Base-by-base conservation (phyloP, 2,329 filamentous ascomycete genomes). In the Cladophialophora yegresii region DNA sequence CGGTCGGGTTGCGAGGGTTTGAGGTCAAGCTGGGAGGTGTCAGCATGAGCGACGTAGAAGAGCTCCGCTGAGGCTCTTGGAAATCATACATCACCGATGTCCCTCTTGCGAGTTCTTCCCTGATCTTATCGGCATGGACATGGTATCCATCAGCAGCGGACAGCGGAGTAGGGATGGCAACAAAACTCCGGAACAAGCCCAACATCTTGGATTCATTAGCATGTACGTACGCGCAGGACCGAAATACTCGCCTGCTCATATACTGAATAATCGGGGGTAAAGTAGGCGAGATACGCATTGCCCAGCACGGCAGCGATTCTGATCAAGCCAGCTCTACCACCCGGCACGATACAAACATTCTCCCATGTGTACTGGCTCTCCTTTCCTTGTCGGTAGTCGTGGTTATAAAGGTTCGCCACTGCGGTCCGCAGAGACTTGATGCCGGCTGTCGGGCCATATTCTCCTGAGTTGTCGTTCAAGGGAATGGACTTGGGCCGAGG, bases 1-100 rank as follows among this genome's bases (percentile, higher is more conserved):
- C 93, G 1, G 93, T 97, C 0, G 93, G 93, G 78, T 98, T 98
- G 69, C 93, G 88, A 9, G 93, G 93, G 80, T 98, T 98, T 1
- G 92, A 96, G 40, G 93, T 98, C 68, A 98, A 80, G 72, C 47
- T 51, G 47, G 47, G 16, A 23, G 47, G 47, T 26, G 47, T 51
- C 47, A 51, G 20, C 22, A 16, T 12, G 22, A 28, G 3, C 10
- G 22, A 12, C 13, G 12, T 2, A 51, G 20, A 8, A 26, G 47
- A 16, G 22, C 22, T 9, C 3, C 13, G 10, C 9, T 7, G 13
- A 13, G 22, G 22, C 47, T 4, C 20, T 16, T n/a, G 36, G 13
- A 40, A 40, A n/a, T 8, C 36, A 9, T 51, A 51, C 47, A 98
- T 93, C 70, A 97, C 93, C 4, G 88, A 89, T 20, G 89, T 91